Evolutionary conservation across 257 asterid genomes (phyloP).

Genomic region (Ocimum tenuiflorum): DNA sequence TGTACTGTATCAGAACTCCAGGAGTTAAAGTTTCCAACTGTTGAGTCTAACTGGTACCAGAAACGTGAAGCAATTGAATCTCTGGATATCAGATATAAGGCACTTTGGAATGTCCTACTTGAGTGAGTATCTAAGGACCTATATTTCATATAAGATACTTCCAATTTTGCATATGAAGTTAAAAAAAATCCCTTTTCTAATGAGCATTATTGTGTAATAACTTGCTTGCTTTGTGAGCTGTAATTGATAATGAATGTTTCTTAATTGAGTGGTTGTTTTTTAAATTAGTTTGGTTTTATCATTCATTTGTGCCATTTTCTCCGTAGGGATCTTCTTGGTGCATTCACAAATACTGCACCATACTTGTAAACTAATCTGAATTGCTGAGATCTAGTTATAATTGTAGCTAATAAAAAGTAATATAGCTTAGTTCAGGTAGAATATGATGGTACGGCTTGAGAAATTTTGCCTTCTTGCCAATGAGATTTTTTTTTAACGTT

Average conservation of each 20-base stretch:
- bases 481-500: background rate
- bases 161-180: background rate
- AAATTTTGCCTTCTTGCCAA: background rate
- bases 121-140: constrained; percentile 53
- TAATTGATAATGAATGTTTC: constrained; percentile 7
- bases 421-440: background rate
- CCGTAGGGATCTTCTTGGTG: constrained; percentile 13
- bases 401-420: background rate
- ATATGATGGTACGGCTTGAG: background rate
- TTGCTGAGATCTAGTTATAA: constrained; percentile 5
- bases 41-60: constrained; percentile 53
- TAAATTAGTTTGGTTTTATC: background rate
- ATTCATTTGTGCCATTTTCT: background rate
- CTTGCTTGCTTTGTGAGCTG: background rate
- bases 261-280: background rate
- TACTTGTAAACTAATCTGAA: background rate
- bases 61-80: constrained; percentile 72
- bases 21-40: constrained; percentile 51
- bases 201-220: background rate
- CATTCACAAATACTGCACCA: background rate
- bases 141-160: constrained; percentile 10
- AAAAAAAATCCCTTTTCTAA: background rate
- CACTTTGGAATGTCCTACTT: constrained; percentile 46
- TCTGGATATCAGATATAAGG: constrained; percentile 60
- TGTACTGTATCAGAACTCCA: constrained; percentile 40